Evolutionary conservation across 1,139 yeast species (phyloP).

Genomic region (Lodderomyces metapsilosis): DNA sequence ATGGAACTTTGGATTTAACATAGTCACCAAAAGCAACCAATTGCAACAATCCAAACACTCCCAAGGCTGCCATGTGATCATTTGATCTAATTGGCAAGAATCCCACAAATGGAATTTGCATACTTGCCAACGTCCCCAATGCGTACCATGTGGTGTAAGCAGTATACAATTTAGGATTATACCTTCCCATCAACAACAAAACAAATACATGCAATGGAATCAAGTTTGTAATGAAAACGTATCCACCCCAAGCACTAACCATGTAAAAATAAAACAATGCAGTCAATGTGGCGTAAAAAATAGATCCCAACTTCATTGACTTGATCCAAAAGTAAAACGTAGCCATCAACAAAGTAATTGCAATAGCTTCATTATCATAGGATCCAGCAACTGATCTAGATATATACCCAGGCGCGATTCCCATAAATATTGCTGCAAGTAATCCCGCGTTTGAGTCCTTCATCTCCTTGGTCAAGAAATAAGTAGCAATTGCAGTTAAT

Average conservation of each 20-base stretch:
- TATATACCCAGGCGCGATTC: slow-evolving; percentile 97
- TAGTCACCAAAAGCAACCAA: slow-evolving; percentile 85
- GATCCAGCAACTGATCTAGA: slow-evolving; percentile 99
- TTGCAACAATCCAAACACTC: slow-evolving; percentile 94
- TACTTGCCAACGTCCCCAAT: slow-evolving; percentile 91
- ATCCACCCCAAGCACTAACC: slow-evolving; percentile 99
- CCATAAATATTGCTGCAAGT: slow-evolving; percentile 91
- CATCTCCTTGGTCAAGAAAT: slow-evolving; percentile 84
- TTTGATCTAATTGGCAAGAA: slow-evolving; percentile 94
- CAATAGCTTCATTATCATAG: slow-evolving; percentile 98
- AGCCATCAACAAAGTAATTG: slow-evolving; percentile 92
- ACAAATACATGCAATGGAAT: slow-evolving; percentile 95
- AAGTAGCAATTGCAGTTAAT: slow-evolving; percentile 89
- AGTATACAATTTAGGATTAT: slow-evolving; percentile 75
- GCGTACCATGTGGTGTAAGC: slow-evolving; percentile 97
- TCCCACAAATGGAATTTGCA: slow-evolving; percentile 99
- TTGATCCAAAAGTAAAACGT: slow-evolving; percentile 96
- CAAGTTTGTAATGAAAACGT: slow-evolving; percentile 95
- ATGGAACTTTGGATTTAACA: slow-evolving; percentile 69
- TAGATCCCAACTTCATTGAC: slow-evolving; percentile 86
- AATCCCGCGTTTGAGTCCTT: slow-evolving; percentile 89
- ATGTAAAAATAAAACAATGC: slow-evolving; percentile 93
- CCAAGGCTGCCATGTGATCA: slow-evolving; percentile 98
- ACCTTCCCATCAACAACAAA: slow-evolving; percentile 91
- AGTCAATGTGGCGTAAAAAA: slow-evolving; percentile 78